phyloP scores from a whole-genome alignment of 23 red algal species.

The Cyanidioschyzon merolae region DNA sequence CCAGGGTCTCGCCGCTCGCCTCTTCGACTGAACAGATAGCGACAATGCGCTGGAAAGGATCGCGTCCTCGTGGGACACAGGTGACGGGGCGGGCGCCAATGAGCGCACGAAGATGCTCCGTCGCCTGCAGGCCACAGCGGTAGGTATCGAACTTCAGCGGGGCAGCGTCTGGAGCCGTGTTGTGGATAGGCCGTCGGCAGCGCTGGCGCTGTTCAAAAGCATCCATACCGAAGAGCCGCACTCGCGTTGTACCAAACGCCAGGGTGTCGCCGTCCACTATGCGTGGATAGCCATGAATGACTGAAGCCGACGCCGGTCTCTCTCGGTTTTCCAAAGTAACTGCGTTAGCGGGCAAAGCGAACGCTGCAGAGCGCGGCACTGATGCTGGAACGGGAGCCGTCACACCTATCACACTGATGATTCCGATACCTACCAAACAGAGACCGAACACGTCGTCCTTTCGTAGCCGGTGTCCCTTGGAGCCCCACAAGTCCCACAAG shows the following conservation, averaged over 20 bases:
- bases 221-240: conserved; percentile 16
- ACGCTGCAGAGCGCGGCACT: too few species aligned
- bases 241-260: neutral
- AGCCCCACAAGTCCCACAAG: neutral
- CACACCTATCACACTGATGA: neutral
- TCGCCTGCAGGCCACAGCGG: neutral
- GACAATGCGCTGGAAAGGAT: neutral
- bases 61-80: neutral
- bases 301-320: too few species aligned
- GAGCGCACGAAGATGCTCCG: neutral
- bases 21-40: neutral
- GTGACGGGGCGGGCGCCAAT: neutral
- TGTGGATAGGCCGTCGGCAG: neutral
- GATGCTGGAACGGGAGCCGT: neutral
- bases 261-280: conserved; percentile 11
- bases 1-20: neutral
- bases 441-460: neutral
- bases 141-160: neutral
- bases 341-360: too few species aligned
- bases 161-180: neutral
- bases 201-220: neutral
- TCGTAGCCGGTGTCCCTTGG: neutral
- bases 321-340: too few species aligned
- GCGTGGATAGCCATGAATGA: neutral
- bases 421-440: neutral